These are phyloP conservation scores for Leptographium lundbergii DNA, from an alignment of 2,329 filamentous ascomycete genomes.

Conservation along the genomic window DNA sequence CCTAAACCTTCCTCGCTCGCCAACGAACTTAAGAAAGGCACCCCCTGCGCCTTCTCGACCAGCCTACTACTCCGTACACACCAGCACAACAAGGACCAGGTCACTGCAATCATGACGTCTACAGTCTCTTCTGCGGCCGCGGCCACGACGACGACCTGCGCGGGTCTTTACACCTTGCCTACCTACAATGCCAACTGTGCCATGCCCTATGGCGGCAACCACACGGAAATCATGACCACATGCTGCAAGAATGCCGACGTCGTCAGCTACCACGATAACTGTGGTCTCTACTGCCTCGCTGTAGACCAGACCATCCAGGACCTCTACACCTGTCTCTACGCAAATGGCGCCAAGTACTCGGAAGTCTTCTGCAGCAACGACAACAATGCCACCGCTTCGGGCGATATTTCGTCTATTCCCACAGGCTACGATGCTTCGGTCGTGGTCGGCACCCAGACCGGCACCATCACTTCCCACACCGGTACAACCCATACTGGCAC, in stretches of 20 bases:
- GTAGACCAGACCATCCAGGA: constrained; percentile 3
- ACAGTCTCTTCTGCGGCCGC: neutral
- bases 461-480: neutral
- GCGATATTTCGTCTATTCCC: neutral
- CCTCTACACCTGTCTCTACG: neutral
- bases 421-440: neutral
- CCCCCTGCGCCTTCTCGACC: neutral
- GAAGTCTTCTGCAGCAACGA: constrained; percentile 2
- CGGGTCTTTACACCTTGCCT: constrained; percentile 1
- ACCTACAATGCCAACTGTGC: constrained; percentile 4
- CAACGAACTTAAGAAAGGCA: neutral
- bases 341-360: neutral
- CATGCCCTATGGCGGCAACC: constrained; percentile 3
- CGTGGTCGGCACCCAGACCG: neutral
- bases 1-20: neutral
- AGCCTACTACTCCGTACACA: neutral
- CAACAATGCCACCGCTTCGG: neutral
- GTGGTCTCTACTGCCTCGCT: constrained; percentile 4
- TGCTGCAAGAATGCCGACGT: neutral
- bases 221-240: constrained; percentile 1
- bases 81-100: neutral
- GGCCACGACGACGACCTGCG: neutral
- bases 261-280: constrained; percentile 3
- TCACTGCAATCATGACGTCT: neutral
- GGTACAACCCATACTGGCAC: neutral